Base-by-base conservation (phyloP, 1,284 basidiomycete species). In the Sphagnurus paluster region DNA sequence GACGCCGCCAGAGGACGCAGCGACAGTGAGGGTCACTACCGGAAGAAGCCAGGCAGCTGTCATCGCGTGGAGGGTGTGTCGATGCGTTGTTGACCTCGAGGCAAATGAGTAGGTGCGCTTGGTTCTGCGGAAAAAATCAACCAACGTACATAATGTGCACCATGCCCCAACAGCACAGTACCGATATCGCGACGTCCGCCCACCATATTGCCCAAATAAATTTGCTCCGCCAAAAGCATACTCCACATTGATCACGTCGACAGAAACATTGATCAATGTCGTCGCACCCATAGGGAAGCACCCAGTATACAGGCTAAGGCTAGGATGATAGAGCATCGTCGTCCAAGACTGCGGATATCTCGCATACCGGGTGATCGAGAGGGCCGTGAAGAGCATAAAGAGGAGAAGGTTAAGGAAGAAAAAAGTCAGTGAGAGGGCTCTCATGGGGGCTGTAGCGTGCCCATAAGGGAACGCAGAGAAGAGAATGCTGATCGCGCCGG, bases 181-280 rank as follows among this genome's bases (percentile, higher is more conserved):
- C 59, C 1, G 87, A 80, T 16, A 87, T 55, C 1, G 72, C 63
- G 2, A 80, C 71, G 52, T 87, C 79, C 29, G 84, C 52, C 89
- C 87, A 91, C 89, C 90, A 92, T 8, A 88, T 58, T 1, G 60
- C 76, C 79, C 87, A 87, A 14, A 87, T 66, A 26, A 79, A 65
- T 44, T 41, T 28, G 59, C 62, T 7, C 84, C 84, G 28, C 80
- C 82, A 44, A 84, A 68, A 32, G 61, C 57, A 49, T 69, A 77
- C 39, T 68, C 62, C 5, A 56, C 56, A 49, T 76, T 59, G 19
- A 81, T 64, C 28, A 76, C 61, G 19, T 66, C 59, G 14, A 76
- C 67, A 2, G 75, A 68, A 33, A 75, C 64, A 32, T 72, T 79
- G 46, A 90, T 73, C 25, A 90, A 67, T 0, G 88, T 90, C 0